Base-by-base conservation (phyloP, 2,329 filamentous ascomycete species). In the Epichloe elymi region DNA sequence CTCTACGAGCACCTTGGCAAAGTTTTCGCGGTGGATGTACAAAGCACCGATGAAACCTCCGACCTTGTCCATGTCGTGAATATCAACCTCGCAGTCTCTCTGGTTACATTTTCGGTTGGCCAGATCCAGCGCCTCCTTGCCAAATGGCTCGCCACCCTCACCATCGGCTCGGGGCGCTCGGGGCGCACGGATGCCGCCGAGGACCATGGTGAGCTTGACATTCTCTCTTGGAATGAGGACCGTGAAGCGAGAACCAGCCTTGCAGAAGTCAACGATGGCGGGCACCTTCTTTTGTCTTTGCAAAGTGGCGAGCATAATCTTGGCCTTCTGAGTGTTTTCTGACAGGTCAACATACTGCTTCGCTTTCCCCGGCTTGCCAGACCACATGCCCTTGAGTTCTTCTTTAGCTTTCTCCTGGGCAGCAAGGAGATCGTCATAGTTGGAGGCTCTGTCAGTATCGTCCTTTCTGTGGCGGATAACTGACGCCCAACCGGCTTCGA, bases 21-120 rank as follows among this genome's bases (percentile, higher is more conserved):
- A 95, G 72, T 87, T 97, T 70, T 97, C 91, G 49, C 90, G 86
- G 74, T 89, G 91, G 66, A 98, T 80, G 67, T 89, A 96, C 23
- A 98, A 76, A 14, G 88, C 87, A 51, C 93, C 93, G 59, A 98
- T 97, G 74, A 98, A 98, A 38, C 93, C 93, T 60, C 93, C 93
- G 26, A 93, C 84, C 75, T 96, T 97, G 75, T 98, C 93, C 58
- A 88, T 86, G 61, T 90, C 89, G 66, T 95, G 83, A 19, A 98
- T 85, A 60, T 98, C 90, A 53, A 98, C 87, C 68, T 97, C 91
- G 46, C 93, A 90, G 67, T 98, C 93, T 50, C 93, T 84, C 73
- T 98, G 93, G 74, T 89, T 86, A 70, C 86, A 89, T 52, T 90
- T 82, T 61, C 81, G 84, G 69, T 88, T 89, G 46, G 91, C 90